A percentile compares a stretch with the other conserved stretches of the same genome.
Evolutionary conservation across 148 eudicot genomes (phyloP).

Genomic region (Hydrangea macrophylla): DNA sequence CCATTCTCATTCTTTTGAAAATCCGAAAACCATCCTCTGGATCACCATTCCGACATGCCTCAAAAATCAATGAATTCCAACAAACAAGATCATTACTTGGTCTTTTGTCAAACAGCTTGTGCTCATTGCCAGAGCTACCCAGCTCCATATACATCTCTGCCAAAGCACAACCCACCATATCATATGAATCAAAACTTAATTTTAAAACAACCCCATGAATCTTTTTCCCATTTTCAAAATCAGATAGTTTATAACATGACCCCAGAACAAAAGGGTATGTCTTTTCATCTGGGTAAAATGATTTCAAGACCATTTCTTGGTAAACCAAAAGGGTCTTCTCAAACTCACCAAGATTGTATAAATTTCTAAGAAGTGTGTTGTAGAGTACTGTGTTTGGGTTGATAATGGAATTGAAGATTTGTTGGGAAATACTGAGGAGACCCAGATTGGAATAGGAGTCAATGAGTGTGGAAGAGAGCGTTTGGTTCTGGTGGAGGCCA

Average conservation of each 20-base stretch:
- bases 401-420: constrained; percentile 22
- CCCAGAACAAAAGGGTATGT: constrained; percentile 32
- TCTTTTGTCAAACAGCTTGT: constrained; percentile 22
- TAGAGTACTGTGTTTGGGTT: constrained; percentile 20
- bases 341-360: constrained; percentile 20
- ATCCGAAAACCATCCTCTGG: constrained; percentile 8
- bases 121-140: constrained; percentile 16
- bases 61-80: constrained; percentile 21
- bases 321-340: constrained; percentile 26
- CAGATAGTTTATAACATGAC: constrained; percentile 12
- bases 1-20: constrained; percentile 24
- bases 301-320: constrained; percentile 29
- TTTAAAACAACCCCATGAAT: constrained; percentile 30
- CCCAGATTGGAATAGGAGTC: constrained; percentile 27
- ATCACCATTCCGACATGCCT: constrained; percentile 21
- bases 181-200: constrained; percentile 24
- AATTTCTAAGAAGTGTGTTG: constrained; percentile 19
- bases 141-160: constrained; percentile 19
- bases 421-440: constrained; percentile 3
- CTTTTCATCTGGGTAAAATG: constrained; percentile 26
- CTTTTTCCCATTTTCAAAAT: constrained; percentile 17
- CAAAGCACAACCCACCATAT: constrained; percentile 20
- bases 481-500: constrained; percentile 31
- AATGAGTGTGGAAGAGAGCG: constrained; percentile 22
- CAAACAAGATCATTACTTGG: constrained; percentile 13